Percentiles rank a stretch among this genome's conserved stretches.
These are phyloP conservation scores for Diversispora eburnea DNA, from an alignment of 192 early-diverging fungal species.

Conservation along the genomic window DNA sequence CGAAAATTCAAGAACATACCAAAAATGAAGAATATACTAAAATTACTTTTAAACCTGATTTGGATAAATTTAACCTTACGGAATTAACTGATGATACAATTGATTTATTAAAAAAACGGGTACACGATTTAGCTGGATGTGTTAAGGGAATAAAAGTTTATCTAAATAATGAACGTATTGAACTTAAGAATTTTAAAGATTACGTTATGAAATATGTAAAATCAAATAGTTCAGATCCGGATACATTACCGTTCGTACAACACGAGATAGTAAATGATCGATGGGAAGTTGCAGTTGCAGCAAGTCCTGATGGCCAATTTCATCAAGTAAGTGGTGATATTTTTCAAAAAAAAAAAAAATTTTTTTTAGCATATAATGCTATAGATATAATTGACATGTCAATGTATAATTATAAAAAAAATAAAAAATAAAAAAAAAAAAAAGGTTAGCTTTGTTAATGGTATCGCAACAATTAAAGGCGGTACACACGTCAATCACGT, in stretches of 20 bases:
- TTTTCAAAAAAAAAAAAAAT: neutral
- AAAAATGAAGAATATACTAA: slow-evolving; percentile 78
- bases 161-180: slow-evolving; percentile 78
- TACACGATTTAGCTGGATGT: slow-evolving; percentile 90
- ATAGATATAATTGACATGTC: neutral
- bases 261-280: slow-evolving; percentile 76
- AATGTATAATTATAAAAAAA: neutral
- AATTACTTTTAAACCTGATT: slow-evolving; percentile 95
- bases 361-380: neutral
- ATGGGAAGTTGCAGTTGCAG: slow-evolving; percentile 91
- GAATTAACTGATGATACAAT: slow-evolving; percentile 80
- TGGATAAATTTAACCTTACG: slow-evolving; percentile 71
- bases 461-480: slow-evolving; percentile 91
- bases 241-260: slow-evolving; percentile 50
- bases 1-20: slow-evolving; percentile 65
- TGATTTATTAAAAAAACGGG: slow-evolving; percentile 87
- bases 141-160: slow-evolving; percentile 79
- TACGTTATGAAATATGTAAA: slow-evolving; percentile 78
- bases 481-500: slow-evolving; percentile 88
- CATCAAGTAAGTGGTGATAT: slow-evolving; percentile 60
- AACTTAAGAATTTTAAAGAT: slow-evolving; percentile 85
- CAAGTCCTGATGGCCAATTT: slow-evolving; percentile 89
- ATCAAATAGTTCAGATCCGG: slow-evolving; percentile 28
- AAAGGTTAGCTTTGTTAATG: slow-evolving; percentile 82
- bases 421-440: too few species aligned